Base-by-base conservation (phyloP, 169 alveolate genomes). In the Eimeria sp. region DNA sequence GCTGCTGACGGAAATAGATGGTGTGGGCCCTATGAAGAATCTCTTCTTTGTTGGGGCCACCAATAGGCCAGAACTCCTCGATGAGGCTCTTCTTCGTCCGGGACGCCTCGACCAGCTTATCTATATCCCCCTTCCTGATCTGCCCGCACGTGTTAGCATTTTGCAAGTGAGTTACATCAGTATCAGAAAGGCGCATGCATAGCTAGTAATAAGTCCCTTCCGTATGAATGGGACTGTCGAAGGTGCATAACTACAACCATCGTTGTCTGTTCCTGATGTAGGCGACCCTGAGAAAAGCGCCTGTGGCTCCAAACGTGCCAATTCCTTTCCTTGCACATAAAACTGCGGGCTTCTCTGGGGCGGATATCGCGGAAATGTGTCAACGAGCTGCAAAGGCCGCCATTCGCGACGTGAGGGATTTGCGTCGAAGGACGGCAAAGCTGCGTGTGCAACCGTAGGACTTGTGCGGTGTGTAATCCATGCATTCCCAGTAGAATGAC, bases 11-110 rank as follows among this genome's bases (percentile, higher is more conserved):
- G 99, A 99, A 97, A 99, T 99, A 98, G 99, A 99, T 97, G 99
- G 99, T 23, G 99, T 99, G 13, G 99, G 99, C 52, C 99, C 99
- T 37, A 99, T 99, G 98, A 99, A 99, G 98, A 99, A 99, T 96
- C 98, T 99, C n/a, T 99, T 99, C 99, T 99, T 99, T 97, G 99
- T 99, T 62, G 99, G 99, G 40, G 99, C 99, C 30, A 99, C 99
- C 64, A 99, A 99, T 96, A 97, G 99, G 96, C 99, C 99, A 20
- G 99, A 99, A 96, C 98, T 99, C 64, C 98, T 99, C 56, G 99
- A 99, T 97, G 99, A 99, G 96, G 99, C 99, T 43, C 97, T 99
- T 83, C 98, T 99, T 72, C 99, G 99, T 93, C 99, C 99, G 2
- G 99, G 99, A 91, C 98, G 99, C 77, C 98, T 99, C 76, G 99